Percentiles rank a stretch among this genome's conserved stretches.
These are phyloP conservation scores for Cryptococcus sp. DNA, from an alignment of 1,284 basidiomycete genomes.

Conservation along the genomic window DNA sequence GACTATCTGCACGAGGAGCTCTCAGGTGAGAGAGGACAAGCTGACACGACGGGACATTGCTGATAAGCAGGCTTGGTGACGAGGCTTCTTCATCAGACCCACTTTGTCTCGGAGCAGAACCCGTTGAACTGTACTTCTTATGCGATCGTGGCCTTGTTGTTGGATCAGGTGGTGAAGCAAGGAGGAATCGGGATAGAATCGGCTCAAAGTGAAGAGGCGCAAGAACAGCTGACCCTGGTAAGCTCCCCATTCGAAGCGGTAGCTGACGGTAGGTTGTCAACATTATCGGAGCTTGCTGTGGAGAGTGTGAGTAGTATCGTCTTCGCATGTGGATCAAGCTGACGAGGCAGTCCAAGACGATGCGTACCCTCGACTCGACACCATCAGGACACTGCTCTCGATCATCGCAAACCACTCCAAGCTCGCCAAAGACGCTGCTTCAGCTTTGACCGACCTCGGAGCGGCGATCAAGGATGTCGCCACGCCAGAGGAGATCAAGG, in stretches of 20 bases:
- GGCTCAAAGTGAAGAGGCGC: conserved; percentile 62
- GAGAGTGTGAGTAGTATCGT: too few species aligned
- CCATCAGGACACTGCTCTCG: conserved; percentile 67
- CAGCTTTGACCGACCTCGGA: conserved; percentile 74
- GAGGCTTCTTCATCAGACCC: conserved; percentile 80
- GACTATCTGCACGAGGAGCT: conserved; percentile 67
- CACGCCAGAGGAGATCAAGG: conserved; percentile 57
- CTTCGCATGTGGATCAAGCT: too few species aligned
- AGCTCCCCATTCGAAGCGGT: too few species aligned
- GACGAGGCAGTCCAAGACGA: conserved; percentile 58
- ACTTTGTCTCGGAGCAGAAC: conserved; percentile 72
- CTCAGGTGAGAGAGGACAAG: too few species aligned
- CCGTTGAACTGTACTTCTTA: conserved; percentile 82
- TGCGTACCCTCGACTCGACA: conserved; percentile 65
- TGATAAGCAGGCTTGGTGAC: conserved; percentile 60
- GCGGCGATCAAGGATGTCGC: conserved; percentile 71
- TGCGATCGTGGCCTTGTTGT: conserved; percentile 71
- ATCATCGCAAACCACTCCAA: conserved; percentile 73
- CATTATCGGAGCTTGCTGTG: conserved; percentile 77
- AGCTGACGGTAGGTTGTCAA: too few species aligned
- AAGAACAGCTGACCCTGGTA: conserved; percentile 83
- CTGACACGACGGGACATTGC: conserved; percentile 22
- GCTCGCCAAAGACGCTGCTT: conserved; percentile 78
- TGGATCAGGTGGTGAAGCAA: conserved; percentile 62
- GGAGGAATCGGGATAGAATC: conserved; percentile 61